Evolutionary conservation across 2,329 filamentous ascomycete species (phyloP).

Genomic region (Cyclaneusma minus): DNA sequence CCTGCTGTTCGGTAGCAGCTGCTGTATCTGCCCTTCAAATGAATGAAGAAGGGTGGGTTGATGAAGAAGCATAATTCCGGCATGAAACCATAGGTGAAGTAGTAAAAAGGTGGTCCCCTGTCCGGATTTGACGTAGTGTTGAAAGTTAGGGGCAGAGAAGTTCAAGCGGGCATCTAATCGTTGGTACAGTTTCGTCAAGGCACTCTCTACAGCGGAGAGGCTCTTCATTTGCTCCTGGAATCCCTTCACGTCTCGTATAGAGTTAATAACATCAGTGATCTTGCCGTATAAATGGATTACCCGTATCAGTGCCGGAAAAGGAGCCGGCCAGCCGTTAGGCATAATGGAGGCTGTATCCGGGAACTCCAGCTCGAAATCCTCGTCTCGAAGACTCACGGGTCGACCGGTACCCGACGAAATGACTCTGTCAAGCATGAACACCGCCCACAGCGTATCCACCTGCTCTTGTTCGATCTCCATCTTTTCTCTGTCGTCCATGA

Average conservation of each 20-base stretch:
- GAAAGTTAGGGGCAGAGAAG: conserved; percentile 78
- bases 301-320: conserved; percentile 65
- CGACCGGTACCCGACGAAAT: conserved; percentile 79
- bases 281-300: conserved; percentile 78
- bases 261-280: conserved; percentile 72
- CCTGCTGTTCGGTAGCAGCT: conserved; percentile 65
- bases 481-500: conserved; percentile 33
- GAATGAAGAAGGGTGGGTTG: conserved; percentile 71
- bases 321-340: conserved; percentile 54
- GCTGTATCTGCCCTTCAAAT: conserved; percentile 52
- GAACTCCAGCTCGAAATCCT: conserved; percentile 70
- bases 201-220: conserved; percentile 63
- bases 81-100: conserved; percentile 70
- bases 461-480: conserved; percentile 63
- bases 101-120: conserved; percentile 80
- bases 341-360: conserved; percentile 34
- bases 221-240: conserved; percentile 58
- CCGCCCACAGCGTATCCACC: conserved; percentile 78
- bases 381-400: conserved; percentile 68
- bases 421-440: conserved; percentile 75
- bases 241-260: conserved; percentile 58
- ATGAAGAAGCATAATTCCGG: conserved; percentile 70
- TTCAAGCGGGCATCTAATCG: conserved; percentile 58
- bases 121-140: conserved; percentile 64
- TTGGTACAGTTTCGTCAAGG: conserved; percentile 59